Evolutionary conservation across 441 rosid genomes (phyloP).

Genomic region (Bruguiera hainesii): DNA sequence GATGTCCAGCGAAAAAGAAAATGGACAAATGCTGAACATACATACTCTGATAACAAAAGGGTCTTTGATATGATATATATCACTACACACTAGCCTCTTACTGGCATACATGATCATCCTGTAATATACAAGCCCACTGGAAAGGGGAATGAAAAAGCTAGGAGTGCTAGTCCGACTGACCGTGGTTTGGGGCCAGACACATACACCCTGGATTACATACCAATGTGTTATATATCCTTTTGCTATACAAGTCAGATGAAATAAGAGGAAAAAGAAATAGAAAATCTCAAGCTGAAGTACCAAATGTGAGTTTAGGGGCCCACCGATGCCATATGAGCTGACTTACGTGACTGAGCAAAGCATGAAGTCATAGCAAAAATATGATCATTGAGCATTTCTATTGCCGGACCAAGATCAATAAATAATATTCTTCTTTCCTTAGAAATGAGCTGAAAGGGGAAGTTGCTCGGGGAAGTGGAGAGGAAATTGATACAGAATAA

Average conservation of each 20-base stretch:
- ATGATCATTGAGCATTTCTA: conserved; percentile 20
- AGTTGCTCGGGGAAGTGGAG: conserved; percentile 7
- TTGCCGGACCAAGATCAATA: conserved; percentile 21
- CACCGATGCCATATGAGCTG: conserved; percentile 13
- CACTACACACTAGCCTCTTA: conserved; percentile 12
- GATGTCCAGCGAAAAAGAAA: too few relatives aligned
- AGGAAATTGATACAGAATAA: conserved; percentile 7
- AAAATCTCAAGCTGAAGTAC: conserved; percentile 12
- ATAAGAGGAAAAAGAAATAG: background rate
- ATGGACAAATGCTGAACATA: too few relatives aligned
- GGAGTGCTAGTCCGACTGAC: conserved; percentile 14
- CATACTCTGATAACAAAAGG: background rate
- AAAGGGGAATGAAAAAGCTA: conserved; percentile 15
- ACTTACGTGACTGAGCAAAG: conserved; percentile 15
- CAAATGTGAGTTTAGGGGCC: conserved; percentile 12
- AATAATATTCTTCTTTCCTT: conserved; percentile 20
- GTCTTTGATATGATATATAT: background rate
- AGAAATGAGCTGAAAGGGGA: conserved; percentile 12
- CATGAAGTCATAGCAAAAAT: conserved; percentile 19
- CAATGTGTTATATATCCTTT: conserved; percentile 12
- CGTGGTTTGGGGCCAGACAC: conserved; percentile 5
- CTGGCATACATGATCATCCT: conserved; percentile 22
- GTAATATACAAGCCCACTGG: conserved; percentile 20
- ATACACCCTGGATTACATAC: conserved; percentile 24
- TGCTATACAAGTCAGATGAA: conserved; percentile 30